Evolutionary conservation across 805 yeast genomes (phyloP), one percentile per base, ranked within the genome.

Genomic region (Metschnikowia cerradonensis): DNA sequence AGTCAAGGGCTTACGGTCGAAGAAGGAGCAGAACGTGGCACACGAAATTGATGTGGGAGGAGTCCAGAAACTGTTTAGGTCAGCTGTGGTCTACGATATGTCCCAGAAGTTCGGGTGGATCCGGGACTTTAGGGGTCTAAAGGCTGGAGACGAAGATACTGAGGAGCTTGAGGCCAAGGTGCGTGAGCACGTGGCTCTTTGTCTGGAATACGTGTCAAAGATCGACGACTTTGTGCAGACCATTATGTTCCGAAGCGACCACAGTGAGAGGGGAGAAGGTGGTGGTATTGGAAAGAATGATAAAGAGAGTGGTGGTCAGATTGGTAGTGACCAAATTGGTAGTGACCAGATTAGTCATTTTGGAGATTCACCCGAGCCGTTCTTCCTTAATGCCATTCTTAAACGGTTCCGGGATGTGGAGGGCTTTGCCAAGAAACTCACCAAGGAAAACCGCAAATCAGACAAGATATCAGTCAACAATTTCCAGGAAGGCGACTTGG

Each of bases 381-480:
- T 73, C 55, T 72, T 73, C 57, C 59, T 68, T 47, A 66, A 67
- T 47, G 76, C 77, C 0, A 70, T 90, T 2, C 77, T 83, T 36
- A 83, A 86, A 62, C 73, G 99, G 52, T 91, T 94, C 60, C 81
- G 79, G 49, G 98, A 92, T 62, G 95, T 92, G 46, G 98, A 94
- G 64, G 81, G 85, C 5, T 76, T 91, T 59, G 98, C 98, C 2
- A 84, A 94, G 60, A 87, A 82, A 61, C 76, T 88, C 52, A 88
- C 91, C 51, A 85, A 84, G 61, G 96, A 88, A 57, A 83, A 80
- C 58, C 79, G 77, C 53, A 14, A 13, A 11, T 3, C 23, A 4
- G 60, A 59, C 37, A 85, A 84, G 61, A 78, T 92, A 3, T 76
- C 94, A 0, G 76, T 90, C 56, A 78, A 76, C 52, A 75, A 81